phyloP scores from a whole-genome alignment of 1,284 basidiomycete genomes.

The Cystobasidium slooffiae region DNA sequence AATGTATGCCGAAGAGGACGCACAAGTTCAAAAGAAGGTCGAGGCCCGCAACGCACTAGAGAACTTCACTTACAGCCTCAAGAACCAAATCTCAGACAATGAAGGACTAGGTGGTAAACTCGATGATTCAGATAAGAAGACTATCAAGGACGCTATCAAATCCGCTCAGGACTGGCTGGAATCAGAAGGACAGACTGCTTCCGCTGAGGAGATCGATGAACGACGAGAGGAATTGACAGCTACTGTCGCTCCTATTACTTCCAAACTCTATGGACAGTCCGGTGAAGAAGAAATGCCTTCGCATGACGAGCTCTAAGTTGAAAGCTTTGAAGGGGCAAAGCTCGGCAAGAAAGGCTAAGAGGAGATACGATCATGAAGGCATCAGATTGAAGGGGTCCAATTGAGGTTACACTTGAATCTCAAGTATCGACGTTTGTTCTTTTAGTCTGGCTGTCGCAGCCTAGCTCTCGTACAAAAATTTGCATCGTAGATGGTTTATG shows the following conservation, averaged over 20 bases:
- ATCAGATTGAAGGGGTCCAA: no score
- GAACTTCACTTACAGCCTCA: constrained; percentile 60
- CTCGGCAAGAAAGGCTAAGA: no score
- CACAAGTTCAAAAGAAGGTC: constrained; percentile 82
- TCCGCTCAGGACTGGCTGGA: constrained; percentile 91
- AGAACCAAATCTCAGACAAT: constrained; percentile 81
- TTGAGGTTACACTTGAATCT: no score
- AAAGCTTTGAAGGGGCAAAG: no score
- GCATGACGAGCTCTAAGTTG: constrained; percentile 47
- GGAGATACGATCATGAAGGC: no score
- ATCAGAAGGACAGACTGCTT: constrained; percentile 73
- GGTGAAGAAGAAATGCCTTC: constrained; percentile 41
- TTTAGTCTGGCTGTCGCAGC: no score
- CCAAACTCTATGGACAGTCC: constrained; percentile 48
- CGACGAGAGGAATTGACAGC: constrained; percentile 67
- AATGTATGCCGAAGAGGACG: constrained; percentile 84
- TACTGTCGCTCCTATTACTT: constrained; percentile 61
- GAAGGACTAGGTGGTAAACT: constrained; percentile 90
- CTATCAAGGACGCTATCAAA: constrained; percentile 78
- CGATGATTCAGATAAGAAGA: constrained; percentile 84
- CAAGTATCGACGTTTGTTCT: no score
- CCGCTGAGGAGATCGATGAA: constrained; percentile 87
- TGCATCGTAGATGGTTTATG: no score
- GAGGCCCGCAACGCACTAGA: constrained; percentile 64
- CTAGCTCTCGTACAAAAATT: no score